These are phyloP conservation scores for Neobulgaria alba DNA, from an alignment of 2,329 filamentous ascomycete species.

Conservation along the genomic window DNA sequence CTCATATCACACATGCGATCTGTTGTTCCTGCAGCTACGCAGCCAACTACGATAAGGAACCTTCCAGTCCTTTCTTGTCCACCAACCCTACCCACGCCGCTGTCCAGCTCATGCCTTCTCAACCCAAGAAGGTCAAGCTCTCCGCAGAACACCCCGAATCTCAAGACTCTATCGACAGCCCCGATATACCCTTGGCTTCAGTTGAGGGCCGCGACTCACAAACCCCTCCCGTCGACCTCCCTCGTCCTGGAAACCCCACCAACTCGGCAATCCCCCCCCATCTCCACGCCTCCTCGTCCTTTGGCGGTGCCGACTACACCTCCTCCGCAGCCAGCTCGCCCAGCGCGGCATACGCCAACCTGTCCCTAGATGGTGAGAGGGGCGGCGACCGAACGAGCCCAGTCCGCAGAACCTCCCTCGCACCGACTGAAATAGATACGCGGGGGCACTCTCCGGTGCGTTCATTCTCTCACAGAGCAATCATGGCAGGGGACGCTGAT, in stretches of 20 bases:
- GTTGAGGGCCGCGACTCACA: slow-evolving; percentile 33
- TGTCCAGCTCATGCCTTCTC: no score
- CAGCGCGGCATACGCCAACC: slow-evolving; percentile 46
- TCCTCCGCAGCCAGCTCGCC: slow-evolving; percentile 51
- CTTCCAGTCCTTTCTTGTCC: slow-evolving; percentile 12
- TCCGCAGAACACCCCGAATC: slow-evolving; percentile 30
- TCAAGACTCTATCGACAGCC: slow-evolving; percentile 18
- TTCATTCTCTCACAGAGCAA: slow-evolving; percentile 38
- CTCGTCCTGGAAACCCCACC: slow-evolving; percentile 32
- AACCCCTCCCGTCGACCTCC: slow-evolving; percentile 34
- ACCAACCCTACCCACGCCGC: no score
- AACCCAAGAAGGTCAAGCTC: slow-evolving; percentile 65
- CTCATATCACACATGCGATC: neutral
- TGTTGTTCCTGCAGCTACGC: slow-evolving; percentile 8
- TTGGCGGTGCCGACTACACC: slow-evolving; percentile 40
- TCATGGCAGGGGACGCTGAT: slow-evolving; percentile 53
- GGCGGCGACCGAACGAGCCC: slow-evolving; percentile 28
- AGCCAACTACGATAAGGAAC: slow-evolving; percentile 10
- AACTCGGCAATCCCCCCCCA: slow-evolving; percentile 35
- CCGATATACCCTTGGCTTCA: slow-evolving; percentile 26
- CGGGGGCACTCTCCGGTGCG: slow-evolving; percentile 43
- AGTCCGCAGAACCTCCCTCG: slow-evolving; percentile 29
- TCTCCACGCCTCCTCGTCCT: slow-evolving; percentile 33
- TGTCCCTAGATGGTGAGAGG: slow-evolving; percentile 48
- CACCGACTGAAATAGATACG: slow-evolving; percentile 21